Conservation (phyloP, 2,329 filamentous ascomycete species). For the Botryotinia globosa region DNA sequence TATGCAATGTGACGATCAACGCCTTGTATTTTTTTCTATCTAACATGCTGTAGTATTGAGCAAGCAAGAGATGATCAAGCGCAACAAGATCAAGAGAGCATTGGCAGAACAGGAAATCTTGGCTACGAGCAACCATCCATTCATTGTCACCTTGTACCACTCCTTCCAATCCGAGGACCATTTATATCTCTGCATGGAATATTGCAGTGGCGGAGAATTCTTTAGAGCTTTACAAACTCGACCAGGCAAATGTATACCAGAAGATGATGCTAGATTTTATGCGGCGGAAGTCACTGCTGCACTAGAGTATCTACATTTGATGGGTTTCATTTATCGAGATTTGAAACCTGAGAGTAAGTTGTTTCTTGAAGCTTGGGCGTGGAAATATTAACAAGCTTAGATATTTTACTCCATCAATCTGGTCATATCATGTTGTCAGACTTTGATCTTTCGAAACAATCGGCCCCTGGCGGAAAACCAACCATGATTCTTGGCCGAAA, state of each 20-base stretch:
- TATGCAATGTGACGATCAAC: conserved; percentile 43
- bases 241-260: conserved; percentile 93
- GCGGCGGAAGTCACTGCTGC: conserved; percentile 96
- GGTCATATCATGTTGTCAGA: conserved; percentile 99
- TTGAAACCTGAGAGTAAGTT: conserved; percentile 90
- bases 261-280: conserved; percentile 96
- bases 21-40: not conserved
- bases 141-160: conserved; percentile 97
- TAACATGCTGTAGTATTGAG: conserved; percentile 69
- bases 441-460: conserved; percentile 98
- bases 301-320: conserved; percentile 92
- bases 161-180: conserved; percentile 99
- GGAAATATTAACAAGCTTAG: conserved; percentile 50
- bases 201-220: conserved; percentile 98
- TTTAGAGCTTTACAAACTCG: conserved; percentile 95
- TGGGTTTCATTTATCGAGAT: conserved; percentile 99
- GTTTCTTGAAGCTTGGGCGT: conserved; percentile 21
- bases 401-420: conserved; percentile 97
- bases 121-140: conserved; percentile 97
- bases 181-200: conserved; percentile 99
- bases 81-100: conserved; percentile 99
- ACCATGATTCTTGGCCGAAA: conserved; percentile 92
- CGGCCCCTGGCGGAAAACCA: conserved; percentile 88
- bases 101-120: conserved; percentile 97
- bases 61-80: conserved; percentile 99